A percentile compares a stretch with the other conserved stretches of the same genome.
Evolutionary conservation across 768 basidiomycete genomes (phyloP).

Genomic region (Amyloporia xantha): DNA sequence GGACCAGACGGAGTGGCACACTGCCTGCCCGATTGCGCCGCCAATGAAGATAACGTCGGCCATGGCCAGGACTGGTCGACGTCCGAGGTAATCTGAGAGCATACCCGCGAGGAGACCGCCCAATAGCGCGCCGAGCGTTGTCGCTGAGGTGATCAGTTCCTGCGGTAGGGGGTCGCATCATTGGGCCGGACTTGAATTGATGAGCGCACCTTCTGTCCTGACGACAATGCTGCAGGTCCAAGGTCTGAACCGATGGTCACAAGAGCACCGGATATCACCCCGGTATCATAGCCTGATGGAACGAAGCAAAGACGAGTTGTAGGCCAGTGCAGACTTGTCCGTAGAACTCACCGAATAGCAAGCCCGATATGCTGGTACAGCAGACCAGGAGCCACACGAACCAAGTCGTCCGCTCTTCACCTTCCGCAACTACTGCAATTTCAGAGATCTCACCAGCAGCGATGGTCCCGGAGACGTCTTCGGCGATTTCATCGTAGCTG

Average conservation of each 20-base stretch:
- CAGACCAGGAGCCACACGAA: conserved; percentile 76
- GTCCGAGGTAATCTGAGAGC: conserved; percentile 65
- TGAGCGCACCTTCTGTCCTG: conserved; percentile 51
- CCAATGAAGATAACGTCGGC: conserved; percentile 71
- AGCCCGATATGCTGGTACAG: conserved; percentile 68
- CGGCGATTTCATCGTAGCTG: conserved; percentile 3
- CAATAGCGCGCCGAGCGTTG: conserved; percentile 70
- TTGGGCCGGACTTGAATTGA: background rate
- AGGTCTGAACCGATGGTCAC: conserved; percentile 66
- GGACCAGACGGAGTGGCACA: conserved; percentile 59
- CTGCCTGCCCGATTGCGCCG: conserved; percentile 67
- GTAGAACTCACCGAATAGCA: conserved; percentile 70
- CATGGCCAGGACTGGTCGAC: conserved; percentile 55
- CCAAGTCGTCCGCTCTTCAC: conserved; percentile 60
- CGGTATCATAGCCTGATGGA: conserved; percentile 67
- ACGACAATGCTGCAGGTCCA: conserved; percentile 47
- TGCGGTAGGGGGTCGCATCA: conserved; percentile 18
- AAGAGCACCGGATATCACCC: conserved; percentile 75
- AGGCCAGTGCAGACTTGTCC: conserved; percentile 1
- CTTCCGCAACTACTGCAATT: conserved; percentile 52
- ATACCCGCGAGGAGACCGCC: conserved; percentile 69
- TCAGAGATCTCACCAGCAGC: conserved; percentile 50
- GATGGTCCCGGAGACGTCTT: conserved; percentile 2
- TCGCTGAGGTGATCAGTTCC: conserved; percentile 79
- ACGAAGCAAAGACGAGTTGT: background rate